A percentile compares a stretch with the other conserved stretches of the same genome.
Evolutionary conservation across 306 rosid species (phyloP).

Genomic region (Cucurbita moschata): DNA sequence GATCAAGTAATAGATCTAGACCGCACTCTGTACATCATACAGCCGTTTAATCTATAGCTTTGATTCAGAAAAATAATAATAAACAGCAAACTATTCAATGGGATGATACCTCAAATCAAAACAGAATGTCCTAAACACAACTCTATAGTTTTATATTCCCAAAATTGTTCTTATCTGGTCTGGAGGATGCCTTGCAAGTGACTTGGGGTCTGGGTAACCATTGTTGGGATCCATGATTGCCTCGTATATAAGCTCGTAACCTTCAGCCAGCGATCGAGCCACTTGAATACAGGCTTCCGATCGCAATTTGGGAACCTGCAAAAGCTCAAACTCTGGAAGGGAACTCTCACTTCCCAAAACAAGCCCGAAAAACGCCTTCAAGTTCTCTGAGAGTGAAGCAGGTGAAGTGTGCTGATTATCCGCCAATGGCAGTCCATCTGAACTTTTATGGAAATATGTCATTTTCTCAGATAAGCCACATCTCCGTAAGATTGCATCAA

Average conservation of each 20-base stretch:
- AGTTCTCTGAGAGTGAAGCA: slow-evolving; percentile 49
- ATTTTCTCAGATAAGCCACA: slow-evolving; percentile 71
- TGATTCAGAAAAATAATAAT: neutral
- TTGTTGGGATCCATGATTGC: slow-evolving; percentile 82
- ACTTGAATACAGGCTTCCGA: slow-evolving; percentile 77
- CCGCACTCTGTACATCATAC: neutral
- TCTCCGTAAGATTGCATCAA: slow-evolving; percentile 49
- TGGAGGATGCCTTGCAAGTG: slow-evolving; percentile 95
- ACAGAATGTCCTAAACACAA: neutral
- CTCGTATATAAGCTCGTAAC: slow-evolving; percentile 58
- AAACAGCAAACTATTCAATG: neutral
- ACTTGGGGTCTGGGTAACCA: slow-evolving; percentile 72
- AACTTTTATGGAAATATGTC: slow-evolving; percentile 29
- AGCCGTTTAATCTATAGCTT: neutral
- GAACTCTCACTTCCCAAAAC: slow-evolving; percentile 81
- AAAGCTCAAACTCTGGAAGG: slow-evolving; percentile 85
- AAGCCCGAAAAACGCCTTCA: slow-evolving; percentile 72
- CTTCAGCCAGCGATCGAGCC: slow-evolving; percentile 66
- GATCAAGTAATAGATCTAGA: neutral
- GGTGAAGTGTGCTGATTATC: slow-evolving; percentile 64
- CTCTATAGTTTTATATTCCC: slow-evolving; percentile 42
- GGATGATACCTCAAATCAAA: neutral
- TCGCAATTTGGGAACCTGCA: slow-evolving; percentile 84
- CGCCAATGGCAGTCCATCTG: slow-evolving; percentile 35
- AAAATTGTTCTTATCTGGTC: slow-evolving; percentile 93